These are phyloP conservation scores for Dictyostelium firmibasis DNA, from an alignment of 78 protist species.

Conservation along the genomic window DNA sequence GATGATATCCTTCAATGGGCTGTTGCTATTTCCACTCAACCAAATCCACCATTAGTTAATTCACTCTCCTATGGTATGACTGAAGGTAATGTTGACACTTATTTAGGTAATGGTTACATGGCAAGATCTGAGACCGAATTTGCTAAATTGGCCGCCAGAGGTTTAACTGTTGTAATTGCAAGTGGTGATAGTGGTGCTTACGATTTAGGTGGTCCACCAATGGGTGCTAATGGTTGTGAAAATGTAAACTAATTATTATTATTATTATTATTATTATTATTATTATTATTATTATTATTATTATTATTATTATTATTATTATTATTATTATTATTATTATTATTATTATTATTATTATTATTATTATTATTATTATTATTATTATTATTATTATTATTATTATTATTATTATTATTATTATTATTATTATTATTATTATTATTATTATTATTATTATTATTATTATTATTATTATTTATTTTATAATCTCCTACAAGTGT, in stretches of 20 bases:
- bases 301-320: too few species aligned
- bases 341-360: too few species aligned
- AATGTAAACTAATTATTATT: neutral
- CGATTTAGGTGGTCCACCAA: conserved; percentile 52
- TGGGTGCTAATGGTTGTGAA: neutral
- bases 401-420: too few species aligned
- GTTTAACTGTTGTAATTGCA: conserved; percentile 67
- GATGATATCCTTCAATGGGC: conserved; percentile 64
- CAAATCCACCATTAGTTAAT: conserved; percentile 67
- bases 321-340: too few species aligned
- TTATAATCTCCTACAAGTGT: too few species aligned
- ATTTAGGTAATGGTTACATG: conserved; percentile 41
- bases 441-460: too few species aligned
- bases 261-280: too few species aligned
- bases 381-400: too few species aligned
- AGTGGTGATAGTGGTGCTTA: conserved; percentile 81
- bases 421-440: too few species aligned
- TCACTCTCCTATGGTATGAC: conserved; percentile 80
- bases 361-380: too few species aligned
- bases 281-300: too few species aligned
- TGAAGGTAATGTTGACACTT: conserved; percentile 40
- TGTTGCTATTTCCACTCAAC: neutral
- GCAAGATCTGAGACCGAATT: conserved; percentile 48
- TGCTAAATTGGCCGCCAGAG: conserved; percentile 50
- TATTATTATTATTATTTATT: too few species aligned